Evolutionary conservation across 768 basidiomycete genomes (phyloP), one percentile per base, ranked within the genome.

Genomic region (Psilocybe cyanescens): DNA sequence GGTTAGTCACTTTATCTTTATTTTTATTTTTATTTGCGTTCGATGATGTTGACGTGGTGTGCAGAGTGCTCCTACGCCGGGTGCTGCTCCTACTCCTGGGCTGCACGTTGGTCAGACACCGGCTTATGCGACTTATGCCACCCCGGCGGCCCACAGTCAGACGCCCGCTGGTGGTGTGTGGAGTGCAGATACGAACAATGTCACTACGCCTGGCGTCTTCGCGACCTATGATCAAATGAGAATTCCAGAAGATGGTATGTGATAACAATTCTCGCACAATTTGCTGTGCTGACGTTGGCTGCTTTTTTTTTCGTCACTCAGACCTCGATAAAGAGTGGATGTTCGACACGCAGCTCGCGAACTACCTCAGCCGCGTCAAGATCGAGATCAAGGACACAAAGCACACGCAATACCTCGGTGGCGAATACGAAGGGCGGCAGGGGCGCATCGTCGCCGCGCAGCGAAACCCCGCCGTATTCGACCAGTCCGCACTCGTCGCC

Each of bases 1-100:
- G 56, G 54, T 31, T 24, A 24, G 24, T n/a, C 50, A 45, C 47
- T 12, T 54, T 55, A 37, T 60, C 54, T 11, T 55, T 37, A 46
- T 56, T 30, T 47, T 51, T 46, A 7, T 35, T 28, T 33, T 37
- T 46, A 35, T 56, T 53, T 11, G 45, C n/a, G 30, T 30, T 45
- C 30, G 28, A 30, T 47, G 29, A 49, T 55, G n/a, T 46, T 47
- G 11, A 59, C 52, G 29, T 61, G 14, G 61, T 54, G 19, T n/a
- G 9, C 30, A 81, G 78, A 77, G 81, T 52, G 83, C 84, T 4
- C 83, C 85, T 4, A 86, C 85, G 16, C 86, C 85, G 16, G 81
- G 78, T 51, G 78, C 79, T 31, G 79, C 76, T 33, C 71, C 77
- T 24, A 83, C 83, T 2, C 81, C 82, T 52, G 77, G 72, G 28